phyloP scores from a whole-genome alignment of 176 grass and related monocot genomes.

The Phyllostachys edulis region DNA sequence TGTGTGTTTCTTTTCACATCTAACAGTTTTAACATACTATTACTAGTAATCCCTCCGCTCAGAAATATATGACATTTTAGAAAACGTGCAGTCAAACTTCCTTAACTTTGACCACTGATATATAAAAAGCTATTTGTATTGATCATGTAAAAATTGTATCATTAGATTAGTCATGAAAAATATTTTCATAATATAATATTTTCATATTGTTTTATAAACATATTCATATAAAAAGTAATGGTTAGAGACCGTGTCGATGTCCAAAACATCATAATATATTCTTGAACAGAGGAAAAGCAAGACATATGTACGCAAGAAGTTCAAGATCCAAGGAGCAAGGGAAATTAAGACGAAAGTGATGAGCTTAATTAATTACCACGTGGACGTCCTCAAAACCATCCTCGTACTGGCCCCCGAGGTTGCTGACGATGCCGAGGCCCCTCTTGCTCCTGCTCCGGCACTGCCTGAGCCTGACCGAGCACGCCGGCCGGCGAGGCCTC shows the following conservation, averaged over 20 bases:
- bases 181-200: no score
- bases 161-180: no score
- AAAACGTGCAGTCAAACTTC: no score
- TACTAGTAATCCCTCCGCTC: not conserved
- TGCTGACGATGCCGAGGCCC: conserved; percentile 40
- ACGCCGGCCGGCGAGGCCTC: conserved; percentile 36
- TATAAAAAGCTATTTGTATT: no score
- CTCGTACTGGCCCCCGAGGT: conserved; percentile 67
- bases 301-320: not conserved
- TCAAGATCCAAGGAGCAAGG: not conserved
- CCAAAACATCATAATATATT: no score
- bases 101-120: no score
- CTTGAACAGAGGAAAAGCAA: not conserved
- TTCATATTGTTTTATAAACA: no score
- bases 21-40: not conserved
- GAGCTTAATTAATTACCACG: conserved; percentile 34
- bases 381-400: conserved; percentile 65
- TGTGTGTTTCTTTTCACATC: not conserved
- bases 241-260: no score
- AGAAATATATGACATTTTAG: no score
- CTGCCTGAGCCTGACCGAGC: conserved; percentile 32
- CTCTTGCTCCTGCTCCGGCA: not conserved
- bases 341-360: not conserved
- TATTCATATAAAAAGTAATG: no score
- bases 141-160: no score